phyloP scores from a whole-genome alignment of 1,139 yeast species.

The Saccharomyces hybrid region DNA sequence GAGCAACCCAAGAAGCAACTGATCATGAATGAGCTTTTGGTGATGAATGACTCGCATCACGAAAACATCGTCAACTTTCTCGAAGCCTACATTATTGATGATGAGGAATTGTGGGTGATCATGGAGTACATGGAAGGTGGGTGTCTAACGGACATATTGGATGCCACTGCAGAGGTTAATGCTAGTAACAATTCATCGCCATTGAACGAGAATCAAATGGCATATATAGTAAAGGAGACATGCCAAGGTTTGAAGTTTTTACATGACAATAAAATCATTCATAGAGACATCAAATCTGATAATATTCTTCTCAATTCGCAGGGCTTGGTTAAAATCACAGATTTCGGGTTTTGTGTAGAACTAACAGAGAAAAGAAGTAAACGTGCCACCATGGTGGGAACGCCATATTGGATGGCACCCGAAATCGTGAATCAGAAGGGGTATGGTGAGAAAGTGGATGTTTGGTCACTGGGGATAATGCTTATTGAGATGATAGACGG shows the following conservation, averaged over 20 bases:
- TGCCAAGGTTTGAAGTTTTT: conserved; percentile 82
- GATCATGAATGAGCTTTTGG: conserved; percentile 83
- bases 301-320: conserved; percentile 75
- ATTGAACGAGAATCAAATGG: conserved; percentile 64
- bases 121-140: conserved; percentile 94
- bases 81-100: conserved; percentile 64
- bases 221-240: conserved; percentile 82
- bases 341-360: conserved; percentile 94
- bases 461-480: conserved; percentile 96
- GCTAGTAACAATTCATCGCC: conserved; percentile 20
- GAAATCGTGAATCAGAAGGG: conserved; percentile 93
- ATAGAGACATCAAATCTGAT: conserved; percentile 89
- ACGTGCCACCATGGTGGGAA: conserved; percentile 96
- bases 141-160: conserved; percentile 75
- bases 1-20: conserved; percentile 89
- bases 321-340: conserved; percentile 89
- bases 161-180: conserved; percentile 45
- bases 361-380: conserved; percentile 83
- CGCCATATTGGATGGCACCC: conserved; percentile 99
- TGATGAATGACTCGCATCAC: conserved; percentile 87
- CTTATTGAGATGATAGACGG: conserved; percentile 96
- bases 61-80: conserved; percentile 83
- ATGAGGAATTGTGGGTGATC: conserved; percentile 65
- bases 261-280: conserved; percentile 83
- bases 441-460: conserved; percentile 90